Evolutionary conservation across 1,139 yeast species (phyloP).

Genomic region (Zhuliangozyma parablackwelliae): DNA sequence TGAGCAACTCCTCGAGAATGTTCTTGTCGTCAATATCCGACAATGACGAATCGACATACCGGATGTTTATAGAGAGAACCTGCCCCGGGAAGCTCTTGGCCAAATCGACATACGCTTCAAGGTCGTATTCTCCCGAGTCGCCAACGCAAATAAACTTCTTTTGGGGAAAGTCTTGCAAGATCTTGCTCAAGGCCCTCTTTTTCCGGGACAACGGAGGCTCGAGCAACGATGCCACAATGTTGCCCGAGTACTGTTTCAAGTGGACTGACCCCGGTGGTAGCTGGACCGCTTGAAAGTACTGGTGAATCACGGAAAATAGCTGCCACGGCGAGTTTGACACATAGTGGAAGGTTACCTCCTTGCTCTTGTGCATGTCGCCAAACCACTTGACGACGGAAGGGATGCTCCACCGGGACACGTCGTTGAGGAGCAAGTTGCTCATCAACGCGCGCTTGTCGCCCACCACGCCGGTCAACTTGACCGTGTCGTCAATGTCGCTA

Average conservation of each 20-base stretch:
- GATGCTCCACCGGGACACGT: conserved; percentile 61
- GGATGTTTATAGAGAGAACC: conserved; percentile 69
- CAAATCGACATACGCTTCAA: conserved; percentile 81
- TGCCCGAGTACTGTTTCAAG: conserved; percentile 82
- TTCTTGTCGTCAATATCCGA: conserved; percentile 48
- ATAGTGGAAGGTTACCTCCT: conserved; percentile 63
- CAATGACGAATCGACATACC: conserved; percentile 71
- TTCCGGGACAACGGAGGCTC: conserved; percentile 87
- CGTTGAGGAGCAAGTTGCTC: conserved; percentile 68
- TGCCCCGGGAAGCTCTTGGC: conserved; percentile 60
- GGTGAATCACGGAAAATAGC: conserved; percentile 58
- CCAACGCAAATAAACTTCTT: conserved; percentile 82
- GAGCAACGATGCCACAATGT: conserved; percentile 70
- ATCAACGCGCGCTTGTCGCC: conserved; percentile 83
- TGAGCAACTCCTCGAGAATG: conserved; percentile 31
- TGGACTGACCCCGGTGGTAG: conserved; percentile 80
- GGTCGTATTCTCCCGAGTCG: conserved; percentile 92
- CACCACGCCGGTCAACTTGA: conserved; percentile 82
- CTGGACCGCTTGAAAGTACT: conserved; percentile 50
- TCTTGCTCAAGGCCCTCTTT: conserved; percentile 54
- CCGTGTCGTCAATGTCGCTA: conserved; percentile 93
- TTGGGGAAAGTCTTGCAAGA: conserved; percentile 71
- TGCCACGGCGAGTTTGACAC: conserved; percentile 97
- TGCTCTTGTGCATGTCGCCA: conserved; percentile 27
- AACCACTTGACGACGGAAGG: conserved; percentile 77